These are phyloP conservation scores for Mrakia gelida DNA, from an alignment of 768 basidiomycete species.

Conservation along the genomic window DNA sequence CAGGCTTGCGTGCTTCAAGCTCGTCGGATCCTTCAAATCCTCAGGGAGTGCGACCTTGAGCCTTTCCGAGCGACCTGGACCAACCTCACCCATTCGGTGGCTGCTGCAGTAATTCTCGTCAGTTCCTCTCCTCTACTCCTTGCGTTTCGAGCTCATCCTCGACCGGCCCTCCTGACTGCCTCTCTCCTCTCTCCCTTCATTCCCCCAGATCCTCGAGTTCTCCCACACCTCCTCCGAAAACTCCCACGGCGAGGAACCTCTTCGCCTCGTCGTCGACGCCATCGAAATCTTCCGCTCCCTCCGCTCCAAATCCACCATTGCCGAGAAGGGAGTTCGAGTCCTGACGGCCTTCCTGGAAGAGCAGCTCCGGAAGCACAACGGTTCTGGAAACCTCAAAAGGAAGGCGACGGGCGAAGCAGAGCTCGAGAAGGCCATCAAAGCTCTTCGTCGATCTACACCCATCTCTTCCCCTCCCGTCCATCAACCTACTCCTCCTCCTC, in stretches of 20 bases:
- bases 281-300: slow-evolving; percentile 24
- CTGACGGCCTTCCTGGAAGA: slow-evolving; percentile 22
- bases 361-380: slow-evolving; percentile 18
- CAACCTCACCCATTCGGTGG: slow-evolving; percentile 3
- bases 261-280: slow-evolving; percentile 20
- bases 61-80: slow-evolving; percentile 28
- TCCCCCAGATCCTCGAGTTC: neutral
- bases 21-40: neutral
- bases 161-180: too few species aligned
- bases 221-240: neutral
- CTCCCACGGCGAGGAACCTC: neutral
- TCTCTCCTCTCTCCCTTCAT: neutral
- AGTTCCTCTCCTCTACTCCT: neutral
- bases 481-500: neutral
- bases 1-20: neutral
- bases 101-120: neutral
- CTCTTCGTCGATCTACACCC: neutral
- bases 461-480: neutral
- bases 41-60: neutral
- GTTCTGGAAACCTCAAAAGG: neutral
- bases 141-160: too few species aligned
- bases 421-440: slow-evolving; percentile 27
- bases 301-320: slow-evolving; percentile 19
- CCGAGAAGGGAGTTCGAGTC: slow-evolving; percentile 26
- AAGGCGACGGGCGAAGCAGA: slow-evolving; percentile 12